Base-by-base conservation (phyloP, 371 early-diverging fungal species). In the Mucor lusitanicus region DNA sequence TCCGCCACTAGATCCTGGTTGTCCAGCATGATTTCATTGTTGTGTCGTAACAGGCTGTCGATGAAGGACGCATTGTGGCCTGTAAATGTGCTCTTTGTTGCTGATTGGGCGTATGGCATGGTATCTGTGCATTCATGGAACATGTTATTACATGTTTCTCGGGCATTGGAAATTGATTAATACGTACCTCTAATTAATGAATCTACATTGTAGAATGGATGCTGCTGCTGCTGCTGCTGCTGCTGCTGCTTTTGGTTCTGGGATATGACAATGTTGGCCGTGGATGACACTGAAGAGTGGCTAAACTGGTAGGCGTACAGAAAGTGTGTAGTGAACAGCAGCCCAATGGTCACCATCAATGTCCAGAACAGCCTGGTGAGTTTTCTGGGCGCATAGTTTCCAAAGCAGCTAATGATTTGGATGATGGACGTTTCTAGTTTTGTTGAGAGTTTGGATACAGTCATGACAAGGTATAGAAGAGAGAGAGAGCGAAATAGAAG, bases 321-420 rank as follows among this genome's bases (percentile, higher is more conserved):
- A 44, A 67, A 67, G n/a, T 56, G 54, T 25, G 61, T 67, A 42
- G 44, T 61, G 13, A 67, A 61, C 21, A 40, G 15, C 17, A 67
- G 3, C 30, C 28, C 55, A 25, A 44, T 15, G 1, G 50, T 55
- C 13, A 39, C 30, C 13, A 61, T 17, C 0, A 50, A n/a, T 42
- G 40, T 25, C 62, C 61, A 67, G 1, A 61, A 35, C 21, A 67
- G 9, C 11, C 62, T 37, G 15, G 61, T 44, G 17, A 67, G 11
- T 46, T 55, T 67, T 61, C 35, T 60, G 27, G 60, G 55, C 0
- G 67, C 30, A 42, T 53, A 66, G 13, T 25, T 50, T 3, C 50
- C 50, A 50, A 50, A 9, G 12, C 25, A 25, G 25, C 50, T 50
- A 11, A 50, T 50, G 12, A 50, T 25, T 50, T 50, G 50, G 5